These are phyloP conservation scores for Abelmoschus esculentus DNA, from an alignment of 345 rosid species.

Conservation along the genomic window DNA sequence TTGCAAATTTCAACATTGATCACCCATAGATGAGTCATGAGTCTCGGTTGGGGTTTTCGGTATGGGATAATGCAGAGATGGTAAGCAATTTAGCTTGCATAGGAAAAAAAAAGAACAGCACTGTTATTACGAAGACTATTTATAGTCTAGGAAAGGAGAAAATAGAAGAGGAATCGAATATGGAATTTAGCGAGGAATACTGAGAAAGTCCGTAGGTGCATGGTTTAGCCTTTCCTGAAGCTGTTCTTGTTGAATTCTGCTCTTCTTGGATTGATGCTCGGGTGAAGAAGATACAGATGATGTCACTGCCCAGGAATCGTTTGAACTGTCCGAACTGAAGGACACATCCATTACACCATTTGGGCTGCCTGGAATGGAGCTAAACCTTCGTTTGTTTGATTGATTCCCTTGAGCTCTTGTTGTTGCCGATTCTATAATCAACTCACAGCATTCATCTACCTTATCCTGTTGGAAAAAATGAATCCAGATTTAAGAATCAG, in stretches of 20 bases:
- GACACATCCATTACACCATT: constrained; percentile 58
- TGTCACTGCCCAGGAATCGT: constrained; percentile 42
- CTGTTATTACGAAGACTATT: constrained; percentile 16
- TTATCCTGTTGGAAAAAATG: constrained; percentile 32
- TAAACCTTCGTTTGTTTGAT: constrained; percentile 39
- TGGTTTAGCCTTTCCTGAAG: constrained; percentile 18
- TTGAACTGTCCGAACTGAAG: constrained; percentile 54
- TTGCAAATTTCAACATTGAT: constrained; percentile 20
- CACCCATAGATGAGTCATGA: constrained; percentile 5
- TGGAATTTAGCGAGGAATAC: constrained; percentile 30
- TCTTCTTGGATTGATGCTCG: constrained; percentile 45
- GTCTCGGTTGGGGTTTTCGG: background rate
- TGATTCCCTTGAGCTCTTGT: constrained; percentile 13
- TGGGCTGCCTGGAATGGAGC: constrained; percentile 56
- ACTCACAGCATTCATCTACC: constrained; percentile 38
- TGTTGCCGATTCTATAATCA: constrained; percentile 31
- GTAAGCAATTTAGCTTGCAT: constrained; percentile 46
- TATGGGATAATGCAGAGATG: constrained; percentile 38
- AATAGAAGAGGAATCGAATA: background rate
- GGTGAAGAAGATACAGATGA: constrained; percentile 53
- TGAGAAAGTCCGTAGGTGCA: constrained; percentile 22
- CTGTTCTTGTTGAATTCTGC: constrained; percentile 25
- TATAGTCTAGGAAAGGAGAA: background rate
- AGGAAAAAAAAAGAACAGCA: constrained; percentile 1
- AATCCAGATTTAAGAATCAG: constrained; percentile 4